Base-by-base conservation (phyloP, 495 filamentous ascomycete genomes). In the Hyaloscypha hepaticicola region DNA sequence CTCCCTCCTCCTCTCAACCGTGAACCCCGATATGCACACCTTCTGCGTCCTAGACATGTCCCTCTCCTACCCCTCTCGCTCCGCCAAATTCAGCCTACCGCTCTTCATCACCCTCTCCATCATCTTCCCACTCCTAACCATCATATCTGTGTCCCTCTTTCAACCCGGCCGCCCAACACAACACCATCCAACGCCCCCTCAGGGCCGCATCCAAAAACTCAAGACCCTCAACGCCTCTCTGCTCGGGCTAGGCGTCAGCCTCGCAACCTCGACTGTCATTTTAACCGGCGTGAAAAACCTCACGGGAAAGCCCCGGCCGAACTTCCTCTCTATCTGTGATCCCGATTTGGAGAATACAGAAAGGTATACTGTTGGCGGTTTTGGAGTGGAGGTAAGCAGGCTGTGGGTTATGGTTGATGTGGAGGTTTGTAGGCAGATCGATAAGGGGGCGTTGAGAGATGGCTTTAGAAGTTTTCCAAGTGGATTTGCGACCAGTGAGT, bases 341-440 rank as follows among this genome's bases (percentile, higher is more conserved):
- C 48, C 48, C 48, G 48, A 51, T n/a, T 51, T 51, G 19, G 48
- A 51, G 19, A 51, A 21, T 5, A 51, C 19, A 51, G 48, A 25
- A 51, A 51, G 24, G 5, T 51, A 51, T 25, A 51, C 48, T 51
- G 48, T 51, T 51, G 48, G 48, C 6, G 48, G 48, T n/a, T 51
- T 51, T 51, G 48, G 48, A 51, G 48, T 16, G 48, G 48, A 51
- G 48, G 16, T 51, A 21, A 51, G 24, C 48, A 51, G 48, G 24
- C 48, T 51, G 48, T 51, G 48, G 48, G 48, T 51, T 25, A 51
- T 51, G 48, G 48, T 51, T n/a, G 48, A 51, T 51, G 48, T 51
- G 48, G 48, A 51, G 48, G 19, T 51, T 51, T 51, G 48, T 25
- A 51, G 24, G 48, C 48, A 51, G 48, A 51, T n/a, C 48, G 48